These are phyloP conservation scores for Stephania yunnanensis DNA, from an alignment of 164 flowering plant genomes.

Conservation along the genomic window DNA sequence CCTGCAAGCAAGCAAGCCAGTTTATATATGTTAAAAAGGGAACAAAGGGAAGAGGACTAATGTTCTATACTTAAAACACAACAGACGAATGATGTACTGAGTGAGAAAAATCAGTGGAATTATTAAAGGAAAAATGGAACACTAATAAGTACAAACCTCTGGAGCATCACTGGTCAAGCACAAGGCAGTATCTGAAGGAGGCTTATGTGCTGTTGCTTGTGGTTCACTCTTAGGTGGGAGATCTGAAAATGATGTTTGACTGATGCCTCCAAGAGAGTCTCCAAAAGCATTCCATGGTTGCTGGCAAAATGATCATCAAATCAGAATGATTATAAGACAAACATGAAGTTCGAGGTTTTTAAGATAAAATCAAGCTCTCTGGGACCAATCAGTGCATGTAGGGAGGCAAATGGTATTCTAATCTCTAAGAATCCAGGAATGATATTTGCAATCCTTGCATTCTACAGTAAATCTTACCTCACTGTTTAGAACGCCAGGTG, in stretches of 20 bases:
- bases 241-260: conserved; percentile 20
- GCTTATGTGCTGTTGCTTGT: conserved; percentile 19
- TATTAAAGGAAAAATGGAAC: conserved; percentile 19
- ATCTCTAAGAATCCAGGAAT: not conserved
- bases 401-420: not conserved
- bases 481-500: conserved; percentile 18
- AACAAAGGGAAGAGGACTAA: not conserved
- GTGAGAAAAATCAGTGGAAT: not conserved
- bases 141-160: conserved; percentile 39
- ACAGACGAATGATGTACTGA: not conserved
- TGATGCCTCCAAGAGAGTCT: conserved; percentile 25
- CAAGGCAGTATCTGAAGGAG: conserved; percentile 27
- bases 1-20: conserved; percentile 27
- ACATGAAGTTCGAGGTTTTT: not conserved
- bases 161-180: conserved; percentile 20
- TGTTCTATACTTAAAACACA: not conserved
- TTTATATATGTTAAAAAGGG: not conserved
- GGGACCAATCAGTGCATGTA: not conserved
- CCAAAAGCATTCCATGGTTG: conserved; percentile 83
- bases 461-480: conserved; percentile 31
- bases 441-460: not conserved
- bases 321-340: conserved; percentile 7
- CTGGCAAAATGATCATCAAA: not conserved
- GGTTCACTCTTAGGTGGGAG: conserved; percentile 22
- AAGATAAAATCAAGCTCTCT: not conserved